A percentile compares a stretch with the other conserved stretches of the same genome.
phyloP scores from a whole-genome alignment of 148 eudicot genomes.

The Talinum fruticosum region DNA sequence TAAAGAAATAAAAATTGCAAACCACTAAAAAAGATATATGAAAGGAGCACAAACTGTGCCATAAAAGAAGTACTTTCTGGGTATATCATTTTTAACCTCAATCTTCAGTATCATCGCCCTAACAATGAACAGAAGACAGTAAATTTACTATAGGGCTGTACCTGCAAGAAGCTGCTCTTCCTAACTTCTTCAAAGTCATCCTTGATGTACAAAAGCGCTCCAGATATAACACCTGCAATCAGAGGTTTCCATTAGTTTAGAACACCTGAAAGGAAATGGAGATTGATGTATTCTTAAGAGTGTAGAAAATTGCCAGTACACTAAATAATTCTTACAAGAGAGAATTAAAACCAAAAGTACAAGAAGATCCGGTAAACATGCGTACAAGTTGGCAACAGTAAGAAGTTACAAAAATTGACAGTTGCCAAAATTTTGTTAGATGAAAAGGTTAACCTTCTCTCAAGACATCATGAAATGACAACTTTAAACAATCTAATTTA shows the following conservation, averaged over 20 bases:
- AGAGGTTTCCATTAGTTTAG: background rate
- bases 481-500: background rate
- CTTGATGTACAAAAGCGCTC: conserved; percentile 24
- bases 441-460: background rate
- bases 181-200: conserved; percentile 23
- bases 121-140: background rate
- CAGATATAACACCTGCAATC: conserved; percentile 20
- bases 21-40: background rate
- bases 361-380: background rate
- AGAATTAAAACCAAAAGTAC: background rate
- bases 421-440: background rate
- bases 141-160: background rate
- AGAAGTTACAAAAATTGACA: background rate
- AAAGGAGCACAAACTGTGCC: background rate
- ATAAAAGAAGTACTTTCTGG: background rate
- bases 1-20: background rate
- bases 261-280: background rate
- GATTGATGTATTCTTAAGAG: background rate
- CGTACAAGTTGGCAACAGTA: background rate
- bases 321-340: background rate
- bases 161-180: conserved; percentile 26
- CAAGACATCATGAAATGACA: background rate
- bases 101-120: background rate
- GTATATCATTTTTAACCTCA: background rate
- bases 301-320: background rate